Evolutionary conservation across 2,329 filamentous ascomycete genomes (phyloP), one percentile per base, ranked within the genome.

Genomic region (Coleophoma eucalyptorum): DNA sequence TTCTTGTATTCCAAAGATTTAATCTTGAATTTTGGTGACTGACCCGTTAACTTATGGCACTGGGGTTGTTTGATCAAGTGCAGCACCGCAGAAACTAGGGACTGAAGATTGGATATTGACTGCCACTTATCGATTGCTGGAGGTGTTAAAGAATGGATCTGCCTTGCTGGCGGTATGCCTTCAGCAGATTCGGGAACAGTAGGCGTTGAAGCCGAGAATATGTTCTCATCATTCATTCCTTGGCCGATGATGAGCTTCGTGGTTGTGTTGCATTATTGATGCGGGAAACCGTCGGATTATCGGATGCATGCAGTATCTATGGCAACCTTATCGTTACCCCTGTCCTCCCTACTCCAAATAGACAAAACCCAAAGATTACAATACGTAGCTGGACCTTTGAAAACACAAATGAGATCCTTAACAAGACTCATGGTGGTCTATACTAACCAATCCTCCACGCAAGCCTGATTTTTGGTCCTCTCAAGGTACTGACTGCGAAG

Each of bases 191-290:
- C 42, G 54, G 50, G 50, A 50, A 55, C 51, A 56, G 48, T 55
- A 53, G 50, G 46, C 26, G 47, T 57, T 48, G 53, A 55, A 54
- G 47, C 53, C 52, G 53, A 57, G 53, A 57, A 54, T 53, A 50
- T 50, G 50, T 55, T 54, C 51, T 56, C 49, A 46, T 57, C 43
- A 59, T 54, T 59, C 47, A 57, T 57, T 59, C 40, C 57, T 57
- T 44, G 47, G 51, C 45, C 44, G 40, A 53, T 56, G 4, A 50
- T 59, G 49, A 52, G 42, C 48, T 54, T 57, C 47, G 55, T 50
- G 52, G 45, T 52, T 49, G 52, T 55, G 47, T 55, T 55, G 52
- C 48, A 53, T 53, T 56, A 34, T 51, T 56, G 48, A 58, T 58
- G 50, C 46, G 49, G 51, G 51, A 56, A 56, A 31, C 47, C 48